Base-by-base conservation (phyloP, 768 basidiomycete genomes). In the Phlegmacium glaucopus region DNA sequence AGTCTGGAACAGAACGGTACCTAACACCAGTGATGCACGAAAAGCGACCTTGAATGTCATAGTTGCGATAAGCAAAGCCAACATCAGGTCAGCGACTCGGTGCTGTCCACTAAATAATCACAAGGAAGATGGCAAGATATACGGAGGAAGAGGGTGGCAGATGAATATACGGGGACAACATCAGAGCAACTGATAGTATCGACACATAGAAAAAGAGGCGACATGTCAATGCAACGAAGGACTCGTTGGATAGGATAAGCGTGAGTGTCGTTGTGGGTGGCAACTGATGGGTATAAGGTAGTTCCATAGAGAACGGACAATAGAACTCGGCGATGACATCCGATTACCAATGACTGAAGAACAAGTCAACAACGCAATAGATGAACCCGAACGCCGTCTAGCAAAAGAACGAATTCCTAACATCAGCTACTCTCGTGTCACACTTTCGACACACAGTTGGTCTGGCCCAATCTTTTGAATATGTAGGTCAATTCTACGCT, bases 1-100 rank as follows among this genome's bases (percentile, higher is more conserved):
- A 0, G 96, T 98, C 66, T 98, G 96, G 11, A 98, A 65, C 1
- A 99, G 72, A 2, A 93, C 85, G 6, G 85, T 82, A 2, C 92
- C 95, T 10, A 95, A 85, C 0, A 90, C 80, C 9, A 85, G 74
- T 34, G 85, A 91, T 0, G 94, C 87, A 2, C 85, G 81, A 62
- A 94, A 95, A 0, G 96, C 88, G 17, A 94, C 75, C 32, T 80
- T 78, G 64, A 88, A 89, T 4, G 93, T 95, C 12, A 89, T 69
- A 9, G 85, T 60, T 0, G 93, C 85, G 44, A 93, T 82, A 6
- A 87, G 53, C 5, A 81, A 77, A 0, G 96, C 91, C 34, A 96
- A 71, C n/a, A 82, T 64, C n/a, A 95, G 79, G 66, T 99, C 95
- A n/a, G 83, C 79, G 1, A 77, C 65, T 9, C 82, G 75, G 49